phyloP scores from a whole-genome alignment of 1,284 basidiomycete genomes.

The Meira miltonrushii region DNA sequence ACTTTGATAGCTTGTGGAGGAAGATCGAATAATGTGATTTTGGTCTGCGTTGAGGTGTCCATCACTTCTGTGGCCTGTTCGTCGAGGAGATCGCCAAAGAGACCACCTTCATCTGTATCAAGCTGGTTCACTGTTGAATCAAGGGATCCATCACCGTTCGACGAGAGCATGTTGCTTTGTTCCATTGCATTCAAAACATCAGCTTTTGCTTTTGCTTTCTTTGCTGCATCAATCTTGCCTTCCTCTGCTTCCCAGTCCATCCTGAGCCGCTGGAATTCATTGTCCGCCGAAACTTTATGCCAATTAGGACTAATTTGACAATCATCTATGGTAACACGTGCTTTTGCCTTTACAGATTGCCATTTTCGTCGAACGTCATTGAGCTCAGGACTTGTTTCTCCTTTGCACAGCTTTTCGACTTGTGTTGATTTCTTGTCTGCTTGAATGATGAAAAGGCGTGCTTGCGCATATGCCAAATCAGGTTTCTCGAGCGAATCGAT shows the following conservation, averaged over 20 bases:
- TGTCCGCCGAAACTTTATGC: constrained; percentile 26
- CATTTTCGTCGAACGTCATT: constrained; percentile 26
- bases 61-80: constrained; percentile 68
- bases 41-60: constrained; percentile 25
- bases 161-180: constrained; percentile 53
- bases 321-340: constrained; percentile 20
- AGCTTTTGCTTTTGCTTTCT: constrained; percentile 50
- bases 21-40: constrained; percentile 26
- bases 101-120: constrained; percentile 58
- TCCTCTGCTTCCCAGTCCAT: constrained; percentile 55
- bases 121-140: background rate
- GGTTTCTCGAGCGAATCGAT: constrained; percentile 43
- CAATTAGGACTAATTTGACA: constrained; percentile 29
- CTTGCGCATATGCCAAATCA: constrained; percentile 31
- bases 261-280: constrained; percentile 14
- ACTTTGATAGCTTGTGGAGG: constrained; percentile 34
- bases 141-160: constrained; percentile 29
- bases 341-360: constrained; percentile 18
- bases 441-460: constrained; percentile 35
- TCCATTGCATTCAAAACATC: constrained; percentile 8
- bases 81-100: constrained; percentile 74
- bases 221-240: constrained; percentile 58
- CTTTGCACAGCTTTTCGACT: background rate
- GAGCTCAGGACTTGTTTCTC: constrained; percentile 14
- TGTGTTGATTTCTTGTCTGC: constrained; percentile 31